phyloP scores from a whole-genome alignment of 768 basidiomycete species.

The Kwoniella mangroviensis region DNA sequence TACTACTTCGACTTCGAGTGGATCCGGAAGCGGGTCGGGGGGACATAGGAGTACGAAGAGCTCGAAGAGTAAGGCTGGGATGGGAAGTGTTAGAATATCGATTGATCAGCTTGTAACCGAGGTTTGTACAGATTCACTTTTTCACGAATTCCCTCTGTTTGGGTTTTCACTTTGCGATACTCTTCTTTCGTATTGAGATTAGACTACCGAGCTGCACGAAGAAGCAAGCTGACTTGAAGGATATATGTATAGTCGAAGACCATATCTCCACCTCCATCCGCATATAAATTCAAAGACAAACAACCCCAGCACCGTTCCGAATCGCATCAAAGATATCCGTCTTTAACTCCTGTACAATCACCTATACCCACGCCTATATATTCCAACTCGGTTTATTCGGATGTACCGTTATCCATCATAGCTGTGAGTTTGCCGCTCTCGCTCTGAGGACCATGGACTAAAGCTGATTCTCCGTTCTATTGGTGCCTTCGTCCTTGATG shows the following conservation, averaged over 20 bases:
- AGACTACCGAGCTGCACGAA: no score
- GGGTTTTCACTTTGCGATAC: no score
- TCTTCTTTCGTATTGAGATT: no score
- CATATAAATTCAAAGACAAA: constrained; percentile 9
- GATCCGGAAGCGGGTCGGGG: neutral
- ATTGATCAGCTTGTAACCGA: constrained; percentile 5
- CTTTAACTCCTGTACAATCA: constrained; percentile 1
- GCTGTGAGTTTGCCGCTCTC: constrained; percentile 8
- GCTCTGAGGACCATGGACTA: no score
- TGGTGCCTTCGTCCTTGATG: neutral
- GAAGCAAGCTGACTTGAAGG: neutral
- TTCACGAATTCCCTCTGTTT: neutral
- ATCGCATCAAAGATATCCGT: neutral
- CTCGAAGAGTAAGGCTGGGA: neutral
- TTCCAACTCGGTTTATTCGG: constrained; percentile 7
- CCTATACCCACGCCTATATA: constrained; percentile 9
- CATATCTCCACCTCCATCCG: constrained; percentile 5
- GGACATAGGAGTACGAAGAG: neutral
- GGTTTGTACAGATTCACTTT: neutral
- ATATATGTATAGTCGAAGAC: neutral
- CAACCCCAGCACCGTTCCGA: no score
- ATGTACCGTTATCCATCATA: constrained; percentile 15
- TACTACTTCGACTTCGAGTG: constrained; percentile 1
- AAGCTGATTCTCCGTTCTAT: no score
- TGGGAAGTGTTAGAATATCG: constrained; percentile 3